A percentile compares a stretch with the other conserved stretches of the same genome.
phyloP scores from a whole-genome alignment of 2,329 filamentous ascomycete genomes.

The Aspergillus transmontanensis region DNA sequence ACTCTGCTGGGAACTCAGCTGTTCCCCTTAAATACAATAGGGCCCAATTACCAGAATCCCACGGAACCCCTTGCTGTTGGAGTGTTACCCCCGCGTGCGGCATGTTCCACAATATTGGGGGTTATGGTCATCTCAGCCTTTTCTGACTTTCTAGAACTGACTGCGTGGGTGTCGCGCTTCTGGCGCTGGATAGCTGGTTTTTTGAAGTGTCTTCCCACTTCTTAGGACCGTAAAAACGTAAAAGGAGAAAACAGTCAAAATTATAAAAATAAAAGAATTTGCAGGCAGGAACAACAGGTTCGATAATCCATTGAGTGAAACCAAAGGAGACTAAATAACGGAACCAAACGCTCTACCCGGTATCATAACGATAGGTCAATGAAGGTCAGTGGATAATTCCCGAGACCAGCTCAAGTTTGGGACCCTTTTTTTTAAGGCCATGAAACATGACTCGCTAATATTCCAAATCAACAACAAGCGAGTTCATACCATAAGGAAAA shows the following conservation, averaged over 20 bases:
- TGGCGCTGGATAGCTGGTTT: not conserved
- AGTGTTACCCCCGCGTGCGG: constrained; percentile 29
- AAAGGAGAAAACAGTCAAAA: not conserved
- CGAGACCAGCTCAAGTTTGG: constrained; percentile 5
- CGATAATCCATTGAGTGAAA: not conserved
- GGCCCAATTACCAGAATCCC: not conserved
- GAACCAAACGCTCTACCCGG: not conserved
- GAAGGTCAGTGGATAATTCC: constrained; percentile 12
- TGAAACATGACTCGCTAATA: constrained; percentile 14
- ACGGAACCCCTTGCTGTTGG: constrained; percentile 32
- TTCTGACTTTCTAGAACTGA: not conserved
- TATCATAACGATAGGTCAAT: not conserved
- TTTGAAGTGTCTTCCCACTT: not conserved
- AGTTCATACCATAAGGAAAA: not conserved
- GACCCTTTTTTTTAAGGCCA: constrained; percentile 5
- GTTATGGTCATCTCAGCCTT: constrained; percentile 4
- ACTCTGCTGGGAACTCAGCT: constrained; percentile 19
- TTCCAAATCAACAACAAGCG: constrained; percentile 7
- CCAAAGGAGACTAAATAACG: not conserved
- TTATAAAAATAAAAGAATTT: not conserved
- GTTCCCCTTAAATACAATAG: not conserved
- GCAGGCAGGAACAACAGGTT: not conserved
- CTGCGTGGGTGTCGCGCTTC: constrained; percentile 1
- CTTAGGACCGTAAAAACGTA: not conserved
- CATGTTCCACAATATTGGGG: constrained; percentile 30